Evolutionary conservation across 805 yeast genomes (phyloP), one percentile per base, ranked within the genome.

Genomic region (Lipomyces orientalis): DNA sequence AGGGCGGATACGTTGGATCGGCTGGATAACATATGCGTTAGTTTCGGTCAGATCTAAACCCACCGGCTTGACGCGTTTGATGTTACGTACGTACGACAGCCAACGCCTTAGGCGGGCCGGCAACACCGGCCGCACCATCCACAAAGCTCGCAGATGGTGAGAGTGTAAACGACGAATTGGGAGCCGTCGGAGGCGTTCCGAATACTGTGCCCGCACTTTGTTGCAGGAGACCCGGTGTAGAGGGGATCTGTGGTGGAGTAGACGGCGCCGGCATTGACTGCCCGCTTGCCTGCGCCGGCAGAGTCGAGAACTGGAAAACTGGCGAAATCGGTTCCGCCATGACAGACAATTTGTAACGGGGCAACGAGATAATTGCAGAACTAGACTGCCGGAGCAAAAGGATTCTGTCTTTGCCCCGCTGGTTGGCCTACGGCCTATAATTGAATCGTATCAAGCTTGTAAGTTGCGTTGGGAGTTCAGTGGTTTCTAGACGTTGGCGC

Each of bases 321-420:
- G 70, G 70, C 31, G 70, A 67, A n/a, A 64, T 46, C 56, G 68
- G 70, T 31, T 64, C 70, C 29, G 70, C 62, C 70, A 67, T 64
- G 29, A 12, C 9, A 10, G 10, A 25, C 12, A 25, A 4, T 43
- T 25, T 43, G 16, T 16, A 6, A 43, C 10, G 8, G n/a, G 22
- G 9, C 16, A 43, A 43, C 49, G 16, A 43, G 9, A 43, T 9
- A 4, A n/a, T 37, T 14, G 14, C 22, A 43, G 22, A n/a, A 16
- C 16, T 43, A 9, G 49, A 9, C 12, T 4, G 43, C 43, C 43
- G 43, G 14, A 37, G 14, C 43, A 12, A 12, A 12, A 1, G 4
- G 4, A 14, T 25, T 4, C 49, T 43, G 49, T n/a, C 16, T 43
- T 16, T 25, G 29, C 19, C 49, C 49, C 0, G 19, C 16, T 35